These are phyloP conservation scores for Eimeria brunetti DNA, from an alignment of 169 alveolate species.

Conservation along the genomic window DNA sequence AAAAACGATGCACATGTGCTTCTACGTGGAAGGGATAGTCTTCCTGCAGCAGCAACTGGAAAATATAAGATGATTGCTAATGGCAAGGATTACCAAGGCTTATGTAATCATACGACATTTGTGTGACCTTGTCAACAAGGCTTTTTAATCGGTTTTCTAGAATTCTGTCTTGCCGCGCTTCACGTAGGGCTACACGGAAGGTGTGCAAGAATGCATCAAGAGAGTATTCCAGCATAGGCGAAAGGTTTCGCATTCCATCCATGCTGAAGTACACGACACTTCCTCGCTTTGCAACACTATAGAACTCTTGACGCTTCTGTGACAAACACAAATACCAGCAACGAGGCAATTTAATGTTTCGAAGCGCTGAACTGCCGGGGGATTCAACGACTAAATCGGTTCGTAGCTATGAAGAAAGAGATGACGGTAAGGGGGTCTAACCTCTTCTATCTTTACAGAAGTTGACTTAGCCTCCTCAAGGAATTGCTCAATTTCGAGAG, in stretches of 20 bases:
- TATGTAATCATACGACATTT: constrained; percentile 94
- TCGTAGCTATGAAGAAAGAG: not conserved
- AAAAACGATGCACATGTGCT: not conserved
- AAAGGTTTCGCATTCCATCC: constrained; percentile 93
- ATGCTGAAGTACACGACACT: constrained; percentile 93
- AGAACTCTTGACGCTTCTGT: constrained; percentile 78
- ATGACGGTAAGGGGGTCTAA: not conserved
- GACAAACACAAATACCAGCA: not conserved
- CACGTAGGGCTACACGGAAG: constrained; percentile 93
- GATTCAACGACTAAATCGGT: not conserved
- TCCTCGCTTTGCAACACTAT: constrained; percentile 86
- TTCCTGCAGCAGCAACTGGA: not conserved
- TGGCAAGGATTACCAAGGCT: constrained; percentile 88
- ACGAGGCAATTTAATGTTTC: not conserved
- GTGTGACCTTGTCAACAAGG: constrained; percentile 93
- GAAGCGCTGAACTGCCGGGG: not conserved
- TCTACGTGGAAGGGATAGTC: not conserved
- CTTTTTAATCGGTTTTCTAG: constrained; percentile 93
- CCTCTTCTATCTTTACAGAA: constrained; percentile 91
- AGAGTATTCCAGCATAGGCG: constrained; percentile 96
- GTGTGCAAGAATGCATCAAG: constrained; percentile 93
- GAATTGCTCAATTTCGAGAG: constrained; percentile 92
- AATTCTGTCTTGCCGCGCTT: constrained; percentile 94
- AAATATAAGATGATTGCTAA: not conserved
- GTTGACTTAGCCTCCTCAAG: constrained; percentile 94